Conservation (phyloP, 2,329 filamentous ascomycete genomes). For the Gnomoniopsis sp. region DNA sequence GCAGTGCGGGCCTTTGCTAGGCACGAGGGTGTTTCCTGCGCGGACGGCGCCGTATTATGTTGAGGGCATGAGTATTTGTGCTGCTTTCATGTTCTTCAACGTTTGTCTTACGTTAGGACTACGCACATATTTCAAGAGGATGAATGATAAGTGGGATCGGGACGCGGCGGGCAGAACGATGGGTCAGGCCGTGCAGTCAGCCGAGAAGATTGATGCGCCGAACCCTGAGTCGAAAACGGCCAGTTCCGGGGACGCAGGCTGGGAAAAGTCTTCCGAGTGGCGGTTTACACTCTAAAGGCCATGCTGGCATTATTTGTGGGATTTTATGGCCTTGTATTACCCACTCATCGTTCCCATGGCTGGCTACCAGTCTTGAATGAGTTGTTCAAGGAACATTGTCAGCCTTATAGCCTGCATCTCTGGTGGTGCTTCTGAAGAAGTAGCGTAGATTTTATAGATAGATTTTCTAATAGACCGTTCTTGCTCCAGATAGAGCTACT, state of each 20-base stretch:
- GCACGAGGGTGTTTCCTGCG: slow-evolving; percentile 60
- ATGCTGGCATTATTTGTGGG: background rate
- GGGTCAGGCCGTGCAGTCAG: background rate
- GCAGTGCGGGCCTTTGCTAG: slow-evolving; percentile 60
- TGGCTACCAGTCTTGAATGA: too few species aligned
- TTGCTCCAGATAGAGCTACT: too few species aligned
- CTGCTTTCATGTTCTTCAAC: slow-evolving; percentile 40
- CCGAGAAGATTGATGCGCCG: background rate
- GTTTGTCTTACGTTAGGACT: slow-evolving; percentile 31
- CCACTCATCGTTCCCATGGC: too few species aligned
- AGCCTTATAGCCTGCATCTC: too few species aligned
- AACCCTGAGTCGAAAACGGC: background rate
- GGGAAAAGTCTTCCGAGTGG: slow-evolving; percentile 14
- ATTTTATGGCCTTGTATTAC: too few species aligned
- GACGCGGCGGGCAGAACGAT: slow-evolving; percentile 24
- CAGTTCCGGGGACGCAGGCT: background rate
- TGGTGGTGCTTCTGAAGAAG: too few species aligned
- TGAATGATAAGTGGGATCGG: slow-evolving; percentile 33
- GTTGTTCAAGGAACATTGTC: too few species aligned
- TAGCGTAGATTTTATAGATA: too few species aligned
- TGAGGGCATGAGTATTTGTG: slow-evolving; percentile 37
- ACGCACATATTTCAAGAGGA: slow-evolving; percentile 29
- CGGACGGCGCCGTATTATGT: slow-evolving; percentile 33
- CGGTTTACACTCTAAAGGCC: slow-evolving; percentile 6
- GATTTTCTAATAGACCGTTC: too few species aligned